Conservation (phyloP, 371 early-diverging fungal species). For the Smittium culicis region DNA sequence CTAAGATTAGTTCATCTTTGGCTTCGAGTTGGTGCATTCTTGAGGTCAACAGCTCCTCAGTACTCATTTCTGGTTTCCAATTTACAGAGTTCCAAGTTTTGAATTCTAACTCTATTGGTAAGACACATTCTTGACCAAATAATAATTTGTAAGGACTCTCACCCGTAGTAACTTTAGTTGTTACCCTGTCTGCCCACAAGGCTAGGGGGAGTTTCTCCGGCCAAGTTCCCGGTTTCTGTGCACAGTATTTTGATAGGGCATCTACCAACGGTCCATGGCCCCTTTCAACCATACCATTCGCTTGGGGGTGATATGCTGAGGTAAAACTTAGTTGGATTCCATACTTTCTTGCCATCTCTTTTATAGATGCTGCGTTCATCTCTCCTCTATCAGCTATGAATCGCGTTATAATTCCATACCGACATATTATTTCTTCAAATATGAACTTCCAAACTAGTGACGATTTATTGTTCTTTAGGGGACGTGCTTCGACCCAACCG, state of each 20-base stretch:
- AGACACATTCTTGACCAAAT: conserved; percentile 16
- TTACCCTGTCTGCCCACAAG: conserved; percentile 17
- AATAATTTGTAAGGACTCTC: conserved; percentile 14
- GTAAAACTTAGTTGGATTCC: conserved; percentile 13
- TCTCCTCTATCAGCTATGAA: conserved; percentile 17
- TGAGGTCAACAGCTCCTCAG: conserved; percentile 9
- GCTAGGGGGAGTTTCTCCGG: conserved; percentile 12
- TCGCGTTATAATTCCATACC: conserved; percentile 11
- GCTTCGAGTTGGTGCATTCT: conserved; percentile 11
- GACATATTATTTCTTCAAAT: conserved; percentile 11
- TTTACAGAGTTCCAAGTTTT: conserved; percentile 13
- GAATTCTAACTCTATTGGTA: conserved; percentile 12
- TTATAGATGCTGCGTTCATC: conserved; percentile 7
- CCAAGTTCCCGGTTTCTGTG: conserved; percentile 8
- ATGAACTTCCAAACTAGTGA: conserved; percentile 11
- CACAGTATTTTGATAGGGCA: conserved; percentile 2
- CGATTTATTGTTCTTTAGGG: conserved; percentile 12
- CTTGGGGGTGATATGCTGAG: conserved; percentile 14
- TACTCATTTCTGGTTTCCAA: conserved; percentile 1
- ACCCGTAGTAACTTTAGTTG: conserved; percentile 12
- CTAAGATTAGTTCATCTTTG: not conserved
- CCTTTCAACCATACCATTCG: conserved; percentile 19
- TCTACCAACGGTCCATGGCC: conserved; percentile 12
- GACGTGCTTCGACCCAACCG: conserved; percentile 17
- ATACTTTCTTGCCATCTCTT: conserved; percentile 9